Evolutionary conservation across 2,329 filamentous ascomycete species (phyloP).

Genomic region (Hymenotorrendiella dingleyae): DNA sequence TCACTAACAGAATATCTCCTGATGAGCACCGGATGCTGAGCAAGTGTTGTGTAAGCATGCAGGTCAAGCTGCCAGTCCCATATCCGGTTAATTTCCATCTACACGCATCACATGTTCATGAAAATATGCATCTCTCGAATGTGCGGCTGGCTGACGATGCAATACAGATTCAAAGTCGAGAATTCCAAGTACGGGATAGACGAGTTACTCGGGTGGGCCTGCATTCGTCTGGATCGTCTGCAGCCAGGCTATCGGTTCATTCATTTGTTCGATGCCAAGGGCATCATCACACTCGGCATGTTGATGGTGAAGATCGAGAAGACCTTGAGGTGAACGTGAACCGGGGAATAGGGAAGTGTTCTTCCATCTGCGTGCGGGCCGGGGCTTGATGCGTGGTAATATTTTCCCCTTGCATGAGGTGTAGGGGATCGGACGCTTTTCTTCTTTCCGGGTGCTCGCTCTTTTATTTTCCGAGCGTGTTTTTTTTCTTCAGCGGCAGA

Average conservation of each 20-base stretch:
- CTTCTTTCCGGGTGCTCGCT: no score
- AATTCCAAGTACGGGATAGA: constrained; percentile 80
- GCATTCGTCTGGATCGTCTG: constrained; percentile 76
- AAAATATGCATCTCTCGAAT: constrained; percentile 2
- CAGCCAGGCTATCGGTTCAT: constrained; percentile 72
- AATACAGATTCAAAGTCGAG: constrained; percentile 65
- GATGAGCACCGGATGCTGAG: neutral
- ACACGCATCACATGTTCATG: constrained; percentile 1
- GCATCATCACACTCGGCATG: constrained; percentile 58
- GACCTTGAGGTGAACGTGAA: constrained; percentile 21
- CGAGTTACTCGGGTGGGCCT: constrained; percentile 79
- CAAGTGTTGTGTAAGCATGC: neutral
- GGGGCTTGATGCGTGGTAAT: no score
- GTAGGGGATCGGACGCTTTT: no score
- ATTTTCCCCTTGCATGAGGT: no score
- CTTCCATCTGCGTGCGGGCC: no score
- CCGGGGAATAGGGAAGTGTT: no score
- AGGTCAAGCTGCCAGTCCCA: neutral
- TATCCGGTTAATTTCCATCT: no score
- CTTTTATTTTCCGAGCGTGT: no score
- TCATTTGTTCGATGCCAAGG: constrained; percentile 65
- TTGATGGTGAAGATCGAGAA: constrained; percentile 72
- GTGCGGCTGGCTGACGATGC: constrained; percentile 6
- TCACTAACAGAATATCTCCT: neutral
- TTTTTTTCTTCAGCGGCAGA: no score